Evolutionary conservation across 2,329 filamentous ascomycete species (phyloP).

Genomic region (Arthrobotrys sinensis): DNA sequence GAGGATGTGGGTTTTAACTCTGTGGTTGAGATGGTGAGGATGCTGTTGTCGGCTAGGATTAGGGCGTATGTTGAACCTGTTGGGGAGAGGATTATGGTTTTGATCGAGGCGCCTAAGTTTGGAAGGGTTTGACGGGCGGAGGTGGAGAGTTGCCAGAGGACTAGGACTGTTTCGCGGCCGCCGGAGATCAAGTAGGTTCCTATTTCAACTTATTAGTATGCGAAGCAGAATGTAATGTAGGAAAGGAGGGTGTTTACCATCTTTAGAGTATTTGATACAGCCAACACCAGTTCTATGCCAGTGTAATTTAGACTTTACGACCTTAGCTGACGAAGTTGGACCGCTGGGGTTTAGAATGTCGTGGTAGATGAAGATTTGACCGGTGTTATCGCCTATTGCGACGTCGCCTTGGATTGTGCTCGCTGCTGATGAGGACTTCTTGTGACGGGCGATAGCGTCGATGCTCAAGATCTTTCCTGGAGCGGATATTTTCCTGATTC

Average conservation of each 20-base stretch:
- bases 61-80: slow-evolving; percentile 85
- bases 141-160: slow-evolving; percentile 94
- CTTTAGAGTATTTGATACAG: slow-evolving; percentile 89
- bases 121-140: slow-evolving; percentile 85
- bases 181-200: slow-evolving; percentile 95
- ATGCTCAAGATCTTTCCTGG: slow-evolving; percentile 41
- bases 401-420: slow-evolving; percentile 72
- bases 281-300: slow-evolving; percentile 92
- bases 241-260: slow-evolving; percentile 75
- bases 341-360: slow-evolving; percentile 74
- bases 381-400: slow-evolving; percentile 81
- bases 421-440: slow-evolving; percentile 33
- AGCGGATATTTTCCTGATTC: slow-evolving; percentile 44
- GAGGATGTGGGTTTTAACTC: slow-evolving; percentile 89
- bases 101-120: slow-evolving; percentile 88
- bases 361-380: slow-evolving; percentile 85
- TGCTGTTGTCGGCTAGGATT: slow-evolving; percentile 90
- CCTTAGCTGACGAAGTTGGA: slow-evolving; percentile 70
- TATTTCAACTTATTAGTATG: slow-evolving; percentile 66
- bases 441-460: slow-evolving; percentile 47
- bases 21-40: slow-evolving; percentile 89
- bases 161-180: slow-evolving; percentile 88
- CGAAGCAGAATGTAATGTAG: background rate
- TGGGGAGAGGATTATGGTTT: slow-evolving; percentile 86
- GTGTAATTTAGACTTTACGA: slow-evolving; percentile 78